Conservation (phyloP, 805 yeast species). For the Wickerhamiella nectarea region DNA sequence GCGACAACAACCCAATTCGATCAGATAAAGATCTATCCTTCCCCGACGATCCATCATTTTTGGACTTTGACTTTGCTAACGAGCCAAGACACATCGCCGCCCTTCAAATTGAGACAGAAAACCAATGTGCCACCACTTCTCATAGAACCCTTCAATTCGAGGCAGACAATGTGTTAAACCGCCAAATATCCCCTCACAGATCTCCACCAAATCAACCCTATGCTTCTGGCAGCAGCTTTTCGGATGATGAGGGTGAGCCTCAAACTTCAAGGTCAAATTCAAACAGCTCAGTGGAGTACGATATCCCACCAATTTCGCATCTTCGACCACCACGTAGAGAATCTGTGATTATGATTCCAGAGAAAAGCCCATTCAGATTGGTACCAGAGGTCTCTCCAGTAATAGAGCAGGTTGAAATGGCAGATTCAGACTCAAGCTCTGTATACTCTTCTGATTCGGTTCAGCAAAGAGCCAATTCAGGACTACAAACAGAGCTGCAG, state of each 20-base stretch:
- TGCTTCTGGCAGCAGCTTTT: neutral
- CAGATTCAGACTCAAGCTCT: neutral
- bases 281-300: neutral
- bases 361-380: neutral
- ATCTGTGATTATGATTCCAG: neutral
- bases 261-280: neutral
- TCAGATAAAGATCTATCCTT: neutral
- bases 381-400: neutral
- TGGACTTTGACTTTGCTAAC: neutral
- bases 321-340: neutral
- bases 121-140: too few species aligned
- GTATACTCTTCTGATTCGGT: too few species aligned
- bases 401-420: neutral
- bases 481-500: too few species aligned
- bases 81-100: too few species aligned
- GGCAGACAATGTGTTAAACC: too few species aligned
- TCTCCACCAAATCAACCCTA: conserved; percentile 3
- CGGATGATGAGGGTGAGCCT: neutral
- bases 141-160: too few species aligned
- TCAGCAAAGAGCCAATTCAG: too few species aligned
- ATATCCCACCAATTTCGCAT: neutral
- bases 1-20: neutral
- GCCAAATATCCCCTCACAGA: conserved; percentile 1
- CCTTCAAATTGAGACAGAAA: neutral
- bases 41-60: neutral